Evolutionary conservation across 176 grass and related monocot genomes (phyloP), one percentile per base, ranked within the genome.

Genomic region (Themeda triandra): DNA sequence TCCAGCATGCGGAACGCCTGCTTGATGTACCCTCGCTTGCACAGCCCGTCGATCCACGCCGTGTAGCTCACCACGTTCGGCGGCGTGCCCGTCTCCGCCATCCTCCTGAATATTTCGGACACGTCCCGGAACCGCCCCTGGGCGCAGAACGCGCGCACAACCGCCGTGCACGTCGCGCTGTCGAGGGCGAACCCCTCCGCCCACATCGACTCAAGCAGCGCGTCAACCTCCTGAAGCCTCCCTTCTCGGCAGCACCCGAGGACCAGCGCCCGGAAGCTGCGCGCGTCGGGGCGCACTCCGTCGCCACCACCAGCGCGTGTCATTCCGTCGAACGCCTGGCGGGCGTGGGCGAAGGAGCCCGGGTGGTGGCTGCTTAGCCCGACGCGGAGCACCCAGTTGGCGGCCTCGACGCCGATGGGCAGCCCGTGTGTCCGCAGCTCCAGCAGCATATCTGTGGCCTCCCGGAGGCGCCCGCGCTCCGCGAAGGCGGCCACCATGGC

Each of bases 31-130:
- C 91, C 87, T 31, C 45, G 83, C 14, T 92, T 94, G 60, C 96
- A 98, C 48, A 95, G 66, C 29, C 87, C 92, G 76, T 92, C 77
- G 18, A 95, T 92, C 85, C 92, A 84, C 8, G 49, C 83, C 1
- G 93, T 95, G 77, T 95, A 98, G 42, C 92, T 95, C 74, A 98
- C 94, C 63, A 98, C 75, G 80, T 98, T 98, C 1, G 93, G 93
- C 2, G 80, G 86, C 0, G 32, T 85, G 0, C 89, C 89, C 36
- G 54, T 87, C 85, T 87, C 86, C 3, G 44, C 45, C 87, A 93
- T 95, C 79, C 86, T 84, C 71, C 58, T 30, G 69, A 98, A 93
- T 40, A 93, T 30, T 35, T 62, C 83, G 13, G 88, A 51, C 32
- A 92, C 88, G 29, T 84, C 79, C 67, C 62, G 88, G 33, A 98